phyloP scores from a whole-genome alignment of 768 basidiomycete species.

The Rhizopogon vesiculosus region DNA sequence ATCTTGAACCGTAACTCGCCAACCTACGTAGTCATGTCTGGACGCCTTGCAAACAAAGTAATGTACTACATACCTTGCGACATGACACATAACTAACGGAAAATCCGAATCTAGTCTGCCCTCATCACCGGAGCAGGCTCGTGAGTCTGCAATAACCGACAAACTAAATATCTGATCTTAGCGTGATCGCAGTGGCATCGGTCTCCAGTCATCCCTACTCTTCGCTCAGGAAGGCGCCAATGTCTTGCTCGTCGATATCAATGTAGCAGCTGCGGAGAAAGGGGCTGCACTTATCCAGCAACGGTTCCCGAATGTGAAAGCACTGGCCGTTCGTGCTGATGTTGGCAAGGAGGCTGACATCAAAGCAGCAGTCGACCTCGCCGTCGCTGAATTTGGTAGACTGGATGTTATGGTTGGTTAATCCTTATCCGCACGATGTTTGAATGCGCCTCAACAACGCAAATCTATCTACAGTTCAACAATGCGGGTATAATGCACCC shows the following conservation, averaged over 20 bases:
- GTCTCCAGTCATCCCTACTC: slow-evolving; percentile 90
- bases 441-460: slow-evolving; percentile 1
- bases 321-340: slow-evolving; percentile 72
- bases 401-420: slow-evolving; percentile 85
- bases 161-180: slow-evolving; percentile 11
- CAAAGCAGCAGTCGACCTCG: slow-evolving; percentile 72
- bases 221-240: slow-evolving; percentile 96
- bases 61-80: slow-evolving; percentile 2
- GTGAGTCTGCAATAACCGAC: slow-evolving; percentile 42
- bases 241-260: slow-evolving; percentile 87
- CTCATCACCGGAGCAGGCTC: slow-evolving; percentile 87
- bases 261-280: slow-evolving; percentile 65
- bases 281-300: slow-evolving; percentile 58
- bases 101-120: slow-evolving; percentile 44
- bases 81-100: slow-evolving; percentile 7
- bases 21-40: slow-evolving; percentile 40
- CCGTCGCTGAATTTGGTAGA: slow-evolving; percentile 85
- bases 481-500: slow-evolving; percentile 99
- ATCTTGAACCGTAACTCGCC: slow-evolving; percentile 2
- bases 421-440: not conserved
- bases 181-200: slow-evolving; percentile 72
- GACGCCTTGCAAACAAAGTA: slow-evolving; percentile 67
- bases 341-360: slow-evolving; percentile 87
- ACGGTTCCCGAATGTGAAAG: slow-evolving; percentile 65
- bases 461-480: slow-evolving; percentile 72